These are phyloP conservation scores for Bolboschoenus planiculmis DNA, from an alignment of 176 grass and related monocot species.

Conservation along the genomic window DNA sequence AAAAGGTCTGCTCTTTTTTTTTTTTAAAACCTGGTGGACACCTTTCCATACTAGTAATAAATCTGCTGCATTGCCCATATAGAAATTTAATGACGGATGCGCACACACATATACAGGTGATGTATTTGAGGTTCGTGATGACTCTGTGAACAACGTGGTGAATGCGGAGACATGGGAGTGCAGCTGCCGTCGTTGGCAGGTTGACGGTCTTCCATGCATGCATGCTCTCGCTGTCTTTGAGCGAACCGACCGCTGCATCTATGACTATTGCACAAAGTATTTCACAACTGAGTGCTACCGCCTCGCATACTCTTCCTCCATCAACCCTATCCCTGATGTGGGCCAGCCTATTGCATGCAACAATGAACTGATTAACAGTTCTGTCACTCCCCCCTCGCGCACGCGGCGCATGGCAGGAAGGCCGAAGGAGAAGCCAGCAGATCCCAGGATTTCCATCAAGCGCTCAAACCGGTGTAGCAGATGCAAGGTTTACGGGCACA, in stretches of 20 bases:
- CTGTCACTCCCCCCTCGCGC: conserved; percentile 33
- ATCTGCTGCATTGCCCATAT: background rate
- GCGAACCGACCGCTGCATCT: conserved; percentile 36
- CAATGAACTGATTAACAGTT: conserved; percentile 28
- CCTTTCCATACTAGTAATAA: background rate
- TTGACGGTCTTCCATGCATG: conserved; percentile 76
- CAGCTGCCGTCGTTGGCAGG: conserved; percentile 68
- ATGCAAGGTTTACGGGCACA: conserved; percentile 79
- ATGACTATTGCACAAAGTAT: conserved; percentile 79
- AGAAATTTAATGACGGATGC: background rate
- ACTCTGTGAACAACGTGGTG: conserved; percentile 56
- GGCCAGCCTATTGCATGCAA: conserved; percentile 34
- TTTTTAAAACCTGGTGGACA: background rate
- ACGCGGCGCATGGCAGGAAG: conserved; percentile 67
- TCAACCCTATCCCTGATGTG: conserved; percentile 81
- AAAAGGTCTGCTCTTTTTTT: background rate
- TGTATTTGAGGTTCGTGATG: conserved; percentile 75
- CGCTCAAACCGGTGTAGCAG: conserved; percentile 69
- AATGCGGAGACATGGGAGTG: conserved; percentile 62
- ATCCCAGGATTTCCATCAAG: conserved; percentile 75
- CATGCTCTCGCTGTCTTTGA: conserved; percentile 77
- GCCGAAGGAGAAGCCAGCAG: conserved; percentile 78
- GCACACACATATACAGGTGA: conserved; percentile 14
- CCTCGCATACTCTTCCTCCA: conserved; percentile 54
- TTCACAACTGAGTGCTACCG: conserved; percentile 63